phyloP scores from a whole-genome alignment of 1,284 basidiomycete genomes.

The Vanrija sp. region DNA sequence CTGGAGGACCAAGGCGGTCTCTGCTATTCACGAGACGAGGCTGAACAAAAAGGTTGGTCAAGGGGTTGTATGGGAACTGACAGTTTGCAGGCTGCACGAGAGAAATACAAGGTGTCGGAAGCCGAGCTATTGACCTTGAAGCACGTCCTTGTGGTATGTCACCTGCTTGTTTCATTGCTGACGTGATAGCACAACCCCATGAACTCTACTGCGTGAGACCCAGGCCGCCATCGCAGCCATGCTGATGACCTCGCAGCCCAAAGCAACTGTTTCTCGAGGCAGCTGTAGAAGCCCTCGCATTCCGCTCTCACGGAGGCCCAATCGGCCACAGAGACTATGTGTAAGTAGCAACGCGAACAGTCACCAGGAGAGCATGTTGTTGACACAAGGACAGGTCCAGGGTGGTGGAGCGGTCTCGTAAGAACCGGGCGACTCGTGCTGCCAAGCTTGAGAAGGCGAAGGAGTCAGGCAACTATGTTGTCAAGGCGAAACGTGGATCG shows the following conservation, averaged over 20 bases:
- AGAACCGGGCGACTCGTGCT: constrained; percentile 2
- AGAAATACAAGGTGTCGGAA: constrained; percentile 22
- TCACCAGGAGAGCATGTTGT: background rate
- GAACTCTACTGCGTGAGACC: background rate
- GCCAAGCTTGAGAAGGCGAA: constrained; percentile 15
- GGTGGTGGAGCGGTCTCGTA: constrained; percentile 1
- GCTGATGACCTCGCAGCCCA: background rate
- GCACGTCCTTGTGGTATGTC: constrained; percentile 24
- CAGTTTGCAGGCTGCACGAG: constrained; percentile 20
- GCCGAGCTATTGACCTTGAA: constrained; percentile 26
- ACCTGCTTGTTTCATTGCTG: background rate
- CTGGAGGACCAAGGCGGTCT: constrained; percentile 7
- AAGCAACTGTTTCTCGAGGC: constrained; percentile 3
- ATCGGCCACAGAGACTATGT: constrained; percentile 15
- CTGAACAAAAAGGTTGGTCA: constrained; percentile 21
- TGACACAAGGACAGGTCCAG: constrained; percentile 1
- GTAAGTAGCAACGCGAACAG: constrained; percentile 8
- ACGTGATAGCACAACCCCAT: background rate
- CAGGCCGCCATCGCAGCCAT: background rate
- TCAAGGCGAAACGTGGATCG: background rate
- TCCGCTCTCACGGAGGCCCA: constrained; percentile 24
- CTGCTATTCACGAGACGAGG: constrained; percentile 3
- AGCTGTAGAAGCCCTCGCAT: constrained; percentile 26
- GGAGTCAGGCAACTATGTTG: constrained; percentile 10
- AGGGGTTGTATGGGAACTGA: background rate